Conservation (phyloP, 192 early-diverging fungal species). For the Linnemannia zychae region DNA sequence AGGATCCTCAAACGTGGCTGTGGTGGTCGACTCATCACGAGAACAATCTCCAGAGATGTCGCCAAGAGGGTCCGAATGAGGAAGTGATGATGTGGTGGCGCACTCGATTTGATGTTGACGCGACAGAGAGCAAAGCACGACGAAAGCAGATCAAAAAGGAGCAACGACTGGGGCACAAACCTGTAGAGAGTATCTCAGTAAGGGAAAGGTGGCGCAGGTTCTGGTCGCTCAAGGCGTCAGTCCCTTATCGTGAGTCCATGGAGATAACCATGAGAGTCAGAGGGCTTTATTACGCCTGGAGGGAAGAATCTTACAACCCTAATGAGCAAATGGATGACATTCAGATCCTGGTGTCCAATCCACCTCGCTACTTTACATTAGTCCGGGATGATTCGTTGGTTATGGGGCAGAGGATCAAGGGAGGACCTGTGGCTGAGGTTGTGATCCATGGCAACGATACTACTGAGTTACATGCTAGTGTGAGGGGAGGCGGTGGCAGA, state of each 20-base stretch:
- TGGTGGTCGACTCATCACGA: slow-evolving; percentile 52
- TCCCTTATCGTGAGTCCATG: slow-evolving; percentile 21
- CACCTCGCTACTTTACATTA: slow-evolving; percentile 15
- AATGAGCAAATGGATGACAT: neutral
- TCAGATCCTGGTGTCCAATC: neutral
- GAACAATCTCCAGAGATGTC: slow-evolving; percentile 33
- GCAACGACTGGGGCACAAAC: neutral
- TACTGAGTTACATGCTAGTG: no score
- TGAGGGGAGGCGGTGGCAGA: neutral
- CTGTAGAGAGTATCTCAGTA: neutral
- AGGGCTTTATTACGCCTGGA: slow-evolving; percentile 42
- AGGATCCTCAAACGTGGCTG: slow-evolving; percentile 50
- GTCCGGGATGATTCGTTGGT: slow-evolving; percentile 30
- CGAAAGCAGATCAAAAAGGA: neutral
- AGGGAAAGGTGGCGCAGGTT: slow-evolving; percentile 9
- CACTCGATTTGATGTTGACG: slow-evolving; percentile 13
- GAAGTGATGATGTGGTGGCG: slow-evolving; percentile 54
- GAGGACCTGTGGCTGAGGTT: slow-evolving; percentile 37
- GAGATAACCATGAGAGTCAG: slow-evolving; percentile 45
- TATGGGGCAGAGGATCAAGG: slow-evolving; percentile 33
- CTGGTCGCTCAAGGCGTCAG: slow-evolving; percentile 5
- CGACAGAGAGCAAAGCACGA: slow-evolving; percentile 15
- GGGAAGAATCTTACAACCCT: slow-evolving; percentile 18
- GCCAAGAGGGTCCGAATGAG: slow-evolving; percentile 27
- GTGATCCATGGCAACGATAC: slow-evolving; percentile 14